Evolutionary conservation across 1,284 basidiomycete genomes (phyloP).

Genomic region (Dichomitus squalens): DNA sequence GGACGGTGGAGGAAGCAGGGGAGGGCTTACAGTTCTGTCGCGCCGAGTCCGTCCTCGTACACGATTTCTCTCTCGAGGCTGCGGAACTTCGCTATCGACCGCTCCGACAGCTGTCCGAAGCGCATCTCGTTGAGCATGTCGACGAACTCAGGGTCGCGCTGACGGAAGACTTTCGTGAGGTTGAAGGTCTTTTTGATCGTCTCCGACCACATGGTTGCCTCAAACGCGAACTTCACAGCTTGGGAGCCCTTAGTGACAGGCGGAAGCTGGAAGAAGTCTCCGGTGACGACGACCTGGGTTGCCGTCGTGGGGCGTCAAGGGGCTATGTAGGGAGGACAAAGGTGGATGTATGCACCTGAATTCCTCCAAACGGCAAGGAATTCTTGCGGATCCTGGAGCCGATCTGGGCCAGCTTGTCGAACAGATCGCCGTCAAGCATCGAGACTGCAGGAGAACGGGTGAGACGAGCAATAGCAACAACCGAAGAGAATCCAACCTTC

Average conservation of each 20-base stretch:
- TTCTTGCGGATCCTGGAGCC: constrained; percentile 63
- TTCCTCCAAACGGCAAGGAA: constrained; percentile 80
- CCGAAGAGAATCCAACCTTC: constrained; percentile 60
- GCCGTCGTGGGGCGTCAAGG: neutral
- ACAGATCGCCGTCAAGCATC: constrained; percentile 88
- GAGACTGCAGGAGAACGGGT: constrained; percentile 58
- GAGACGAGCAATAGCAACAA: neutral
- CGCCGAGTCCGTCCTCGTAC: constrained; percentile 75
- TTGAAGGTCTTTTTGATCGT: constrained; percentile 60
- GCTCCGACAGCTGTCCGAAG: constrained; percentile 66
- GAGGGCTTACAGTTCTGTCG: constrained; percentile 73
- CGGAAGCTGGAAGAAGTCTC: constrained; percentile 94
- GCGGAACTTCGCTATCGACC: constrained; percentile 65
- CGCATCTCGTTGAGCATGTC: constrained; percentile 94
- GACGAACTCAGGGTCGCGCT: constrained; percentile 78
- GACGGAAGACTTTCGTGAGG: constrained; percentile 68
- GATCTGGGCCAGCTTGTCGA: constrained; percentile 84
- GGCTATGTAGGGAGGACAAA: neutral
- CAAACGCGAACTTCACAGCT: constrained; percentile 76
- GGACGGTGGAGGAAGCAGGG: constrained; percentile 11
- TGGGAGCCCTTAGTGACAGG: constrained; percentile 69
- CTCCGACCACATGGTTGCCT: constrained; percentile 74
- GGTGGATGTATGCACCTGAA: constrained; percentile 60
- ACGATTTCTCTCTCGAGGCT: constrained; percentile 56
- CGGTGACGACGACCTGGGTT: constrained; percentile 75